Conservation (phyloP, 352 stramenopile species). For the Phytopythium aichiense region DNA sequence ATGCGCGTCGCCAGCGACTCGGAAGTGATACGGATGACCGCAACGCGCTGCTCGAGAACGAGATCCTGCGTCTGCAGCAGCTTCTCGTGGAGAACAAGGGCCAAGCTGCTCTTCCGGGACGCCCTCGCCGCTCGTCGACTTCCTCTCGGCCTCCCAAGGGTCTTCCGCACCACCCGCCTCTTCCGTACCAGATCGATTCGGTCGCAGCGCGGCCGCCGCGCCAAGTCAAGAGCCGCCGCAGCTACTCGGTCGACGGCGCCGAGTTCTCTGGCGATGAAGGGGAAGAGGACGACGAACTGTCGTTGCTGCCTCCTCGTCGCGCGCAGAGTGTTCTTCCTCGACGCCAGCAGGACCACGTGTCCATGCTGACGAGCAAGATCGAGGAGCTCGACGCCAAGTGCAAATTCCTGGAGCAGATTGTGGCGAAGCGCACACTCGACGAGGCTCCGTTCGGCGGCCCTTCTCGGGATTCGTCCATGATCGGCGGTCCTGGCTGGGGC, state of each 20-base stretch:
- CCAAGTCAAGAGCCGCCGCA: constrained; percentile 22
- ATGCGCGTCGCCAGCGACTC: constrained; percentile 9
- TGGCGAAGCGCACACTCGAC: constrained; percentile 49
- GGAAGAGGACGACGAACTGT: constrained; percentile 36
- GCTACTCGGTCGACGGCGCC: constrained; percentile 42
- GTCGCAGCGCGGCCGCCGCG: constrained; percentile 10
- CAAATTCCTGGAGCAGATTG: constrained; percentile 71
- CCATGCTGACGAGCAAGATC: constrained; percentile 57
- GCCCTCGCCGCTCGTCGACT: constrained; percentile 14
- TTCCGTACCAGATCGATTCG: constrained; percentile 18
- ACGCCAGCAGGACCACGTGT: constrained; percentile 54
- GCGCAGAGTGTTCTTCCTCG: constrained; percentile 47
- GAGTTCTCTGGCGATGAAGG: constrained; percentile 36
- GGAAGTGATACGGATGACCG: constrained; percentile 31
- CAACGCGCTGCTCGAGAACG: constrained; percentile 49
- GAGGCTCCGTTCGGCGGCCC: constrained; percentile 12
- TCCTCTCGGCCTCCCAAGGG: constrained; percentile 17
- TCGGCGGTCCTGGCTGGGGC: constrained; percentile 11
- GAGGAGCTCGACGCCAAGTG: constrained; percentile 81
- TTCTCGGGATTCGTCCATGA: constrained; percentile 21
- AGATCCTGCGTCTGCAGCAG: constrained; percentile 74
- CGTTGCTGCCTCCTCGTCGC: constrained; percentile 44
- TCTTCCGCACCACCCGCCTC: constrained; percentile 8
- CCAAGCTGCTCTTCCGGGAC: constrained; percentile 7
- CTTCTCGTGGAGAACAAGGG: constrained; percentile 59